Conservation (phyloP, 352 stramenopile species). For the Globisporangium yorkense region DNA sequence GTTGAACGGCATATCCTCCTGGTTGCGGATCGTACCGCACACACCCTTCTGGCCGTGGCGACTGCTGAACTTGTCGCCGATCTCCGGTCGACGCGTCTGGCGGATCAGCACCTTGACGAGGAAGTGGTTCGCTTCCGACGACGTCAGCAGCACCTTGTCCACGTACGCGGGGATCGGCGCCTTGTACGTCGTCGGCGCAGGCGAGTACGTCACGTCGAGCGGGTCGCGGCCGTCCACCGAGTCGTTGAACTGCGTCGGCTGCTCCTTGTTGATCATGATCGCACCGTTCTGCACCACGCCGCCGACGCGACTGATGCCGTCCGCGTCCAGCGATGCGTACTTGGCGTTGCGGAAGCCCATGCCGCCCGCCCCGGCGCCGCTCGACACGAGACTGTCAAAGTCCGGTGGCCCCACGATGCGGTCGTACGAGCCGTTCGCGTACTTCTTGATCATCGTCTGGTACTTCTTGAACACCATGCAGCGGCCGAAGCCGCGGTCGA, state of each 20-base stretch:
- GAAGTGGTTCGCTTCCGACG: slow-evolving; percentile 97
- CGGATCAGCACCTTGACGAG: slow-evolving; percentile 97
- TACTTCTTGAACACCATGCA: slow-evolving; percentile 99
- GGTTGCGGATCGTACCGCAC: slow-evolving; percentile 93
- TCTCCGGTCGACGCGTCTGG: slow-evolving; percentile 94
- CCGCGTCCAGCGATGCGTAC: slow-evolving; percentile 93
- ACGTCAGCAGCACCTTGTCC: slow-evolving; percentile 98
- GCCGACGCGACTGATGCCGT: slow-evolving; percentile 92
- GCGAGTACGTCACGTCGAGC: slow-evolving; percentile 76
- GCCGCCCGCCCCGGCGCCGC: slow-evolving; percentile 21
- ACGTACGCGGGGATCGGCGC: slow-evolving; percentile 93
- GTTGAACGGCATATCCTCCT: slow-evolving; percentile 99
- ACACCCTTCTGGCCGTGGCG: slow-evolving; percentile 99
- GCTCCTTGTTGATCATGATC: slow-evolving; percentile 99
- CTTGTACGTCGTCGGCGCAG: slow-evolving; percentile 94
- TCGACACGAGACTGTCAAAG: slow-evolving; percentile 68
- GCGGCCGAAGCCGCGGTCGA: slow-evolving; percentile 97
- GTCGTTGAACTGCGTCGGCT: slow-evolving; percentile 92
- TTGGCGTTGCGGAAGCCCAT: slow-evolving; percentile 85
- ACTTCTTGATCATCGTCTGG: slow-evolving; percentile 96
- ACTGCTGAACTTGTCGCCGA: slow-evolving; percentile 99
- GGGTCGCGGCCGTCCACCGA: slow-evolving; percentile 70
- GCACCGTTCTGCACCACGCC: slow-evolving; percentile 89
- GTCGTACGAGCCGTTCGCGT: slow-evolving; percentile 96
- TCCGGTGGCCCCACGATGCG: slow-evolving; percentile 91